phyloP scores from a whole-genome alignment of 257 asterid species.

The Nicotiana knightiana region DNA sequence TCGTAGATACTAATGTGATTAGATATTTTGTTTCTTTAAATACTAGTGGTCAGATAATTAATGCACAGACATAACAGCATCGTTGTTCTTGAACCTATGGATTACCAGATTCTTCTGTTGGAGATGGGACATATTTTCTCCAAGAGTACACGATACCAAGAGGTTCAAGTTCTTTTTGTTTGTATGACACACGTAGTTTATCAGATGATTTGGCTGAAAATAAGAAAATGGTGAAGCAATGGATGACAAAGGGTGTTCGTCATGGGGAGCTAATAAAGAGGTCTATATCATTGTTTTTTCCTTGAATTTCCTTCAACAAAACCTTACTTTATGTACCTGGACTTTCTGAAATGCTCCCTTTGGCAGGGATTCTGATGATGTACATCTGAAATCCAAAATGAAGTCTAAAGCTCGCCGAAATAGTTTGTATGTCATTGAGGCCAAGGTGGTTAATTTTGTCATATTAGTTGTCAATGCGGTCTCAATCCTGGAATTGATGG shows the following conservation, averaged over 20 bases:
- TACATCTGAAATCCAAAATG: conserved; percentile 30
- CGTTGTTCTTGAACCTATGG: not conserved
- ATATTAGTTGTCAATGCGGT: conserved; percentile 70
- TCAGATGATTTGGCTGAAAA: conserved; percentile 43
- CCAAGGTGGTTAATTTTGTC: conserved; percentile 47
- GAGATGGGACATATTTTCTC: conserved; percentile 64
- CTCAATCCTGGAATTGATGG: conserved; percentile 56
- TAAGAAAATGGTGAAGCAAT: conserved; percentile 29
- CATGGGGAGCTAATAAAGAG: conserved; percentile 60
- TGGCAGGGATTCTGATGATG: conserved; percentile 55
- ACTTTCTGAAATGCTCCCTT: conserved; percentile 5
- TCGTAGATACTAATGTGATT: not conserved
- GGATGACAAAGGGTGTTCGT: conserved; percentile 70
- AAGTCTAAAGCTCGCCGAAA: conserved; percentile 35
- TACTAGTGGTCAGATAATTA: not conserved
- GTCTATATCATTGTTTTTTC: conserved; percentile 21
- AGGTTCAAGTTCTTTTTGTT: conserved; percentile 48
- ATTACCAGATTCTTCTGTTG: conserved; percentile 40
- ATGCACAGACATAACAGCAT: not conserved
- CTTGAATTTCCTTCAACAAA: not conserved
- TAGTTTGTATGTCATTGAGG: conserved; percentile 12
- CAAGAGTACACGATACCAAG: conserved; percentile 61
- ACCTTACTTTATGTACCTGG: not conserved
- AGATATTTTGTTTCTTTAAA: not conserved
- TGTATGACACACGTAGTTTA: conserved; percentile 68